phyloP scores from a whole-genome alignment of 164 flowering plant genomes.

The Cinnamomum micranthum region DNA sequence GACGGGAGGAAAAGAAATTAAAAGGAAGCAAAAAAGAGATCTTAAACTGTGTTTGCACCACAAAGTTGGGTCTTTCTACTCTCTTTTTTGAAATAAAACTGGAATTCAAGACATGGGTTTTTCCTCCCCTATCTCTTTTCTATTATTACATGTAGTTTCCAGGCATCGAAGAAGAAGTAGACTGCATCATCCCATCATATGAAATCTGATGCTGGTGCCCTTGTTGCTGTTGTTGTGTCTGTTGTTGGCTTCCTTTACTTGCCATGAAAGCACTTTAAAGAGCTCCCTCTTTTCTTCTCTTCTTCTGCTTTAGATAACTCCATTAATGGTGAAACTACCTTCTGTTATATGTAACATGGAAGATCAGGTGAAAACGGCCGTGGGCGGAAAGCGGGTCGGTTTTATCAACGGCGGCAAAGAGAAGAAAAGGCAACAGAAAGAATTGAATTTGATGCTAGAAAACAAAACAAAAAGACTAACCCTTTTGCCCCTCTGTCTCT shows the following conservation, averaged over 20 bases:
- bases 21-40: neutral
- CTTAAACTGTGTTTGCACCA: neutral
- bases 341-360: conserved; percentile 8
- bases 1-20: neutral
- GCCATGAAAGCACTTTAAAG: conserved; percentile 34
- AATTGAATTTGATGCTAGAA: conserved; percentile 40
- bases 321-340: conserved; percentile 39
- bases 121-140: neutral
- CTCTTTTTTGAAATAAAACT: neutral
- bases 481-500: conserved; percentile 17
- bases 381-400: conserved; percentile 22
- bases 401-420: conserved; percentile 9
- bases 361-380: conserved; percentile 12
- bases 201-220: conserved; percentile 38
- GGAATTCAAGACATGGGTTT: neutral
- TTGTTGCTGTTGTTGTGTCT: conserved; percentile 11
- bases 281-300: neutral
- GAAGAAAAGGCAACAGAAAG: neutral
- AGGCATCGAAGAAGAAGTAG: conserved; percentile 33
- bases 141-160: conserved; percentile 59
- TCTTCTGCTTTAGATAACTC: conserved; percentile 20
- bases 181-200: conserved; percentile 62
- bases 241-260: conserved; percentile 21
- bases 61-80: neutral
- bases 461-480: conserved; percentile 33